Conservation (phyloP, 2,329 filamentous ascomycete genomes). For the Trichoderma sp. region DNA sequence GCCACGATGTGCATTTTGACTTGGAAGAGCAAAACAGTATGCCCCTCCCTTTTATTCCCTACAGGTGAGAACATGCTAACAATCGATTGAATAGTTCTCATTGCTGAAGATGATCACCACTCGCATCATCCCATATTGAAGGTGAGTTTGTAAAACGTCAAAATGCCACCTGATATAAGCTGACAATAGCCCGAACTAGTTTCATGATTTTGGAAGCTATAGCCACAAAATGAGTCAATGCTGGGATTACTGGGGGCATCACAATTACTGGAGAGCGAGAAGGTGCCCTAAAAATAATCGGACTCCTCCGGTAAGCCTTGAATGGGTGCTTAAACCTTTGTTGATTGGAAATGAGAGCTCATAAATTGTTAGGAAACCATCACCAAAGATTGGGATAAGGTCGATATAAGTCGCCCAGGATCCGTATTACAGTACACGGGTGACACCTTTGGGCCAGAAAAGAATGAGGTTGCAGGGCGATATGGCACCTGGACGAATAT, state of each 20-base stretch:
- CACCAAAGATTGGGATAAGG: constrained; percentile 34
- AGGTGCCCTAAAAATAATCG: constrained; percentile 33
- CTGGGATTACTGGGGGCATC: constrained; percentile 30
- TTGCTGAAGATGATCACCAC: constrained; percentile 30
- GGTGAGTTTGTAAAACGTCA: constrained; percentile 22
- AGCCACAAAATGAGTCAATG: constrained; percentile 32
- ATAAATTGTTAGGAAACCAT: constrained; percentile 34
- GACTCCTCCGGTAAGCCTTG: constrained; percentile 34
- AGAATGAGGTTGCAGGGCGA: constrained; percentile 34
- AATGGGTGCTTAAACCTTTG: neutral
- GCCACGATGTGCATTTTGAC: constrained; percentile 39
- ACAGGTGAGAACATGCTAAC: constrained; percentile 8
- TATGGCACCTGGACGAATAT: constrained; percentile 39
- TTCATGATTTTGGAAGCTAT: constrained; percentile 38
- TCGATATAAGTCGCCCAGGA: constrained; percentile 14
- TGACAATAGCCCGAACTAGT: constrained; percentile 28
- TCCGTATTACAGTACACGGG: constrained; percentile 28
- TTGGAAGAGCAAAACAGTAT: constrained; percentile 40
- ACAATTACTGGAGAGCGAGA: constrained; percentile 32
- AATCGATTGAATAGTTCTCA: constrained; percentile 32
- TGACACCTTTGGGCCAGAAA: constrained; percentile 26
- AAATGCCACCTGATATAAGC: neutral
- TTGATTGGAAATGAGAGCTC: neutral
- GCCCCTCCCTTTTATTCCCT: neutral
- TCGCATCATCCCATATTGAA: constrained; percentile 35